These are phyloP conservation scores for Saccharomycopsis fermentans DNA, from an alignment of 805 yeast species.

Conservation along the genomic window DNA sequence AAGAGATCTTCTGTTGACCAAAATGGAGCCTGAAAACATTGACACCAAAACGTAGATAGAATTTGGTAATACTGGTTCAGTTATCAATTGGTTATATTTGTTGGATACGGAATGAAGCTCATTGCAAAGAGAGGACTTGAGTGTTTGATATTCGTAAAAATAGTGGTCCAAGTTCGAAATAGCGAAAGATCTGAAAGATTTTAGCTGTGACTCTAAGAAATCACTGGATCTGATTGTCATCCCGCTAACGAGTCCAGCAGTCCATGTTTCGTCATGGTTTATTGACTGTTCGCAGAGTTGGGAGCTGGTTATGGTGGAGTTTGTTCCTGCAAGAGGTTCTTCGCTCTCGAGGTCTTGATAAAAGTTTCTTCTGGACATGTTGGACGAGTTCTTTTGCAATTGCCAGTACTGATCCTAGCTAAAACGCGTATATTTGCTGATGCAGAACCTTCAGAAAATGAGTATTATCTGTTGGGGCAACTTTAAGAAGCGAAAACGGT, in stretches of 20 bases:
- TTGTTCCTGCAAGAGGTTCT: constrained; percentile 38
- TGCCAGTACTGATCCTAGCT: too few relatives aligned
- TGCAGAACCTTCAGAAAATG: too few relatives aligned
- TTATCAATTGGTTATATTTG: constrained; percentile 29
- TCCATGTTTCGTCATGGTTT: constrained; percentile 18
- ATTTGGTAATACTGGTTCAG: constrained; percentile 48
- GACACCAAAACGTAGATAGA: constrained; percentile 45
- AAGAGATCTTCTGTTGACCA: constrained; percentile 37
- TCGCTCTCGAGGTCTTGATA: constrained; percentile 43
- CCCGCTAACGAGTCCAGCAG: constrained; percentile 36
- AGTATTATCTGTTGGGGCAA: too few relatives aligned
- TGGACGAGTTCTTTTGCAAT: too few relatives aligned
- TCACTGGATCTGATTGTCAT: constrained; percentile 45
- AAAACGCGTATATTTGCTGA: too few relatives aligned
- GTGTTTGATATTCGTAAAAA: constrained; percentile 37
- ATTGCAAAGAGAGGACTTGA: constrained; percentile 36
- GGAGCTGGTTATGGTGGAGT: constrained; percentile 22
- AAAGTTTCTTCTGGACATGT: constrained; percentile 30
- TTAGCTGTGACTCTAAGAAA: constrained; percentile 34
- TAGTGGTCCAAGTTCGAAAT: constrained; percentile 29
- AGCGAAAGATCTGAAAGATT: constrained; percentile 30
- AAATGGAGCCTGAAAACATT: constrained; percentile 46
- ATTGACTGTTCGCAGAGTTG: constrained; percentile 24
- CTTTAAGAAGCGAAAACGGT: too few relatives aligned
- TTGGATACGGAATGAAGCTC: constrained; percentile 29